Base-by-base conservation (phyloP, 768 basidiomycete species). In the Calocera cornea region DNA sequence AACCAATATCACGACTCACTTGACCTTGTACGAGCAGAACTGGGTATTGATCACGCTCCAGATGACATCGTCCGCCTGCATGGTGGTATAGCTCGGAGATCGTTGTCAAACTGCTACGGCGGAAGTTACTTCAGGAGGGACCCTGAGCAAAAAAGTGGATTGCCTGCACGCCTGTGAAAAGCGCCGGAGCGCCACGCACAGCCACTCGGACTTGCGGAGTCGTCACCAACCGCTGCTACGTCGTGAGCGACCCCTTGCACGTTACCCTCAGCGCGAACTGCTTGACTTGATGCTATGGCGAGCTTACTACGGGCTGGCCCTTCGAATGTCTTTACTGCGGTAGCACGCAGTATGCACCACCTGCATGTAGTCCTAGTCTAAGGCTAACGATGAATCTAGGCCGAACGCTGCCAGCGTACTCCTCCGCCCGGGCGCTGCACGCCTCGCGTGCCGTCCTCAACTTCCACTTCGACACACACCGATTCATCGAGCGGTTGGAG, bases 21-120 rank as follows among this genome's bases (percentile, higher is more conserved):
- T 98, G 82, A 99, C 95, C 89, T 97, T 98, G 79, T 95, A 99
- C 0, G 95, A 97, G 81, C 97, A 99, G 77, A 97, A 97, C 73
- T 93, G 92, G 67, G 85, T 83, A 78, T 92, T 92, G 75, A 95
- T 93, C 34, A 94, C 90, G 22, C 87, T 90, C 95, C 95, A 99
- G 71, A 99, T 97, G 71, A 97, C 90, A 79, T 98, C 95, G 89
- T 99, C 95, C 63, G 78, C 77, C 75, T 82, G 76, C 74, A 76
- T 77, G 12, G 0, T 71, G 60, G 40, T 41, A 64, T 44, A 47
- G 44, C 8, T 17, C 24, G 19, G 19, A 47, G 5, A 19, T 31
- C 8, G 31, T 2, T 63, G 31, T 12, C 14, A n/a, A 63, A 47
- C 7, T 3, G 44, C 44, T 19, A 8, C 19, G 5, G 44, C 44